Evolutionary conservation across 2,329 filamentous ascomycete genomes (phyloP).

Genomic region (Pestalotiopsis sp.): DNA sequence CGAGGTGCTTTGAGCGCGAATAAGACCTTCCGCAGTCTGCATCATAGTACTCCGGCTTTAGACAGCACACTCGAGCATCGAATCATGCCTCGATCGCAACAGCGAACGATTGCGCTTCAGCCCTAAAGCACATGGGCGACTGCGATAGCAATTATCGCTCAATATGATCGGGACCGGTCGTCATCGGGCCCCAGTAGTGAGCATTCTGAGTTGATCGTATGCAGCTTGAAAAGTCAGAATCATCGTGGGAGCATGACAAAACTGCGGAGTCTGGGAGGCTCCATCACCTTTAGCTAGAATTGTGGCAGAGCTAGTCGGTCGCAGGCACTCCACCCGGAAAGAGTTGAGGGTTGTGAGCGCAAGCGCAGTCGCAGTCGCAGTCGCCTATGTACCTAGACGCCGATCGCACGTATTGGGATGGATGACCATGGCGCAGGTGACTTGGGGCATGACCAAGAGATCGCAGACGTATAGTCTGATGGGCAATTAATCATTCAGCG

Average conservation of each 20-base stretch:
- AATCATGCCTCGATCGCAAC: not conserved
- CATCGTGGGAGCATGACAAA: slow-evolving; percentile 3
- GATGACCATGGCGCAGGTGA: slow-evolving; percentile 9
- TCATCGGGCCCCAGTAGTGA: slow-evolving; percentile 1
- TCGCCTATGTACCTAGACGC: not conserved
- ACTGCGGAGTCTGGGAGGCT: slow-evolving; percentile 1
- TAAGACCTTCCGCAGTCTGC: not conserved
- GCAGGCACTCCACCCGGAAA: not conserved
- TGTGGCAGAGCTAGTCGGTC: not conserved
- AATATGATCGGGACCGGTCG: not conserved
- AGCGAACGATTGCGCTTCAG: not conserved
- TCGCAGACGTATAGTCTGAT: not conserved
- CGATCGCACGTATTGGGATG: slow-evolving; percentile 9
- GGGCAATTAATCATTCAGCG: not conserved
- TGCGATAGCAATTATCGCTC: not conserved
- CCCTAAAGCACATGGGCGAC: not conserved
- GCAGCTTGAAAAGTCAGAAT: slow-evolving; percentile 9
- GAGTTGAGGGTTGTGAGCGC: not conserved
- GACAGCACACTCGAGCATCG: not conserved
- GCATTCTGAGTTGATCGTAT: not conserved
- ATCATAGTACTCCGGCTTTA: not conserved
- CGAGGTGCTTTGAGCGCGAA: not conserved
- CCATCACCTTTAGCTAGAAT: not conserved
- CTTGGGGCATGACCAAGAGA: not conserved
- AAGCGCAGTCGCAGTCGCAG: not conserved